Evolutionary conservation across 495 filamentous ascomycete genomes (phyloP).

Genomic region (Penicillium mononematosum): DNA sequence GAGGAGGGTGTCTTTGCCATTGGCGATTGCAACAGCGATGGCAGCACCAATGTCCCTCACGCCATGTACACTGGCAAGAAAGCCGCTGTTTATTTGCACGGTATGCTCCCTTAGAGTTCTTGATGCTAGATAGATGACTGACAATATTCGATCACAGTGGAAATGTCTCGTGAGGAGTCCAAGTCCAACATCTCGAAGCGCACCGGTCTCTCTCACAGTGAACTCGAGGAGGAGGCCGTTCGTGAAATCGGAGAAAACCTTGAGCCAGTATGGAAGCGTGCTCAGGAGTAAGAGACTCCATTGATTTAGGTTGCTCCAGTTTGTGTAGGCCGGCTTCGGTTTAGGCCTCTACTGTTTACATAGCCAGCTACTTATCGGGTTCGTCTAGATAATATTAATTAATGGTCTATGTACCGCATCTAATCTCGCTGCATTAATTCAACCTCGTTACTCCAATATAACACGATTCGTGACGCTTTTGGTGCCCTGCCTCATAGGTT

Average conservation of each 20-base stretch:
- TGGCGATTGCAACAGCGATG: constrained; percentile 57
- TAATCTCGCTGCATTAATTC: not conserved
- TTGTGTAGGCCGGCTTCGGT: not conserved
- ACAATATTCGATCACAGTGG: constrained; percentile 21
- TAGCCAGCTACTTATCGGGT: not conserved
- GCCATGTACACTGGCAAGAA: constrained; percentile 59
- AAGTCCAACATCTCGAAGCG: constrained; percentile 36
- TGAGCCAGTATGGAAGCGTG: constrained; percentile 14
- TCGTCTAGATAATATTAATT: not conserved
- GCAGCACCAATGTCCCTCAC: constrained; percentile 58
- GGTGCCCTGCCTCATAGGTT: not conserved
- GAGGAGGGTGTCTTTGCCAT: constrained; percentile 52
- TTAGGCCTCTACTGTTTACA: too few relatives aligned
- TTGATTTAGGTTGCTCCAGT: not conserved
- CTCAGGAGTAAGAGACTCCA: not conserved
- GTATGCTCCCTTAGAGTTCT: constrained; percentile 32
- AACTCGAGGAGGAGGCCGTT: constrained; percentile 33
- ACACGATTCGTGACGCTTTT: too few relatives aligned
- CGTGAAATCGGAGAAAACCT: constrained; percentile 35
- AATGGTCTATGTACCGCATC: not conserved
- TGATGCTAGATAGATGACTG: not conserved
- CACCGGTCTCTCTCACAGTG: constrained; percentile 17
- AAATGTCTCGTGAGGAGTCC: constrained; percentile 40
- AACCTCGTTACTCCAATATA: not conserved
- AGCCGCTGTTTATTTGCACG: constrained; percentile 55